Evolutionary conservation across 768 basidiomycete genomes (phyloP), one percentile per base, ranked within the genome.

Genomic region (Mrakia gelida): DNA sequence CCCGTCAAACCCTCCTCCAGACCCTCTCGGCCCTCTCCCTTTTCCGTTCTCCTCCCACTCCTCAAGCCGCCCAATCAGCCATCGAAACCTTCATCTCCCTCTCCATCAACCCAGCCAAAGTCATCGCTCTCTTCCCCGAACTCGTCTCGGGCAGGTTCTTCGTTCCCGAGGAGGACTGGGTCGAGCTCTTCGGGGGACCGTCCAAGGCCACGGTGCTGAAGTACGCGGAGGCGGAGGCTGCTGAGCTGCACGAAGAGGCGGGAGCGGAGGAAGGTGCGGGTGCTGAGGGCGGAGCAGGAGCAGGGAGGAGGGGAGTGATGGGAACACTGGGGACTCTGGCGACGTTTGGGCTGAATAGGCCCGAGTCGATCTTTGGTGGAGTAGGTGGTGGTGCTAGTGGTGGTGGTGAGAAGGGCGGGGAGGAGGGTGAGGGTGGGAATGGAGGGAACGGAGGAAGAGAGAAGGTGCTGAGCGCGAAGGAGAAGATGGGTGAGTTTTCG

Each of bases 61-160:
- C 85, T 86, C 11, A 88, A 87, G 11, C 87, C 90, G 77, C 95
- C 89, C 81, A 91, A 92, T 43, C 28, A 32, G 77, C 96, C 0
- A 91, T 98, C 76, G 91, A 97, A 82, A 89, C 90, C 0, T 95
- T 98, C 83, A 88, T 95, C 70, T 89, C 91, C 61, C 90, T 96
- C 61, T 91, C 98, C 80, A 87, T 95, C 80, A 95, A 95, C 81
- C 97, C 97, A 0, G 93, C 95, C 0, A 94, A 95, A 82, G 93
- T 99, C 4, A 88, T 98, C 30, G 91, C 95, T 1, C 86, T 98
- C 9, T 99, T 93, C 84, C 92, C 93, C 0, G 80, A 80, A 18
- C 89, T 92, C 52, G 86, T 87, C 18, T 88, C 94, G 1, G 96
- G 96, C 9, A 87, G 92, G 45, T 84, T 98, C 11, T 86, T 90